Conservation (phyloP, 1,139 yeast genomes). For the Ogataea hybrid region DNA sequence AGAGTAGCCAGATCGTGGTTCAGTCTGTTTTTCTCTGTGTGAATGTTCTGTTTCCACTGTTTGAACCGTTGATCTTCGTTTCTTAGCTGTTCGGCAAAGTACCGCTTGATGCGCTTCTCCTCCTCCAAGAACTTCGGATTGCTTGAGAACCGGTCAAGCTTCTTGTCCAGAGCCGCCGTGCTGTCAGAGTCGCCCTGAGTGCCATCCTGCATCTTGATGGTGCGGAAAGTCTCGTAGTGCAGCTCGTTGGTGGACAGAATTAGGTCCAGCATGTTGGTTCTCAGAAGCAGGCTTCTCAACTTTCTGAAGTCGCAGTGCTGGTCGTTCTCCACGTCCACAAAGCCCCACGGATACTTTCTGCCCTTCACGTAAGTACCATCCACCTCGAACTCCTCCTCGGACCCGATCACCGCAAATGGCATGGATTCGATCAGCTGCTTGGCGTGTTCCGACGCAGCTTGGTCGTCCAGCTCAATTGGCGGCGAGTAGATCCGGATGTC, state of each 20-base stretch:
- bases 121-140: conserved; percentile 96
- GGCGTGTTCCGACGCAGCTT: conserved; percentile 76
- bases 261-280: conserved; percentile 93
- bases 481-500: conserved; percentile 90
- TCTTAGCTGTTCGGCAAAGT: conserved; percentile 97
- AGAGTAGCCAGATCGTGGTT: conserved; percentile 91
- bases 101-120: conserved; percentile 89
- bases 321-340: conserved; percentile 96
- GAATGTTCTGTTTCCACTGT: conserved; percentile 97
- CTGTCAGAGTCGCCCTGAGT: conserved; percentile 32
- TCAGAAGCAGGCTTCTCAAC: conserved; percentile 78
- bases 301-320: conserved; percentile 94
- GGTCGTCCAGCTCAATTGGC: conserved; percentile 71
- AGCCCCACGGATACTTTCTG: conserved; percentile 96
- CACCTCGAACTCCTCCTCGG: conserved; percentile 81
- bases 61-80: conserved; percentile 96
- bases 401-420: conserved; percentile 94
- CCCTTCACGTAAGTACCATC: conserved; percentile 82
- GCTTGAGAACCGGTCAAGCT: conserved; percentile 41
- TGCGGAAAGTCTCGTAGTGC: conserved; percentile 88
- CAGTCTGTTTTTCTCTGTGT: conserved; percentile 89
- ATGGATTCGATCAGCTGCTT: conserved; percentile 81
- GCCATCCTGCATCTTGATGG: conserved; percentile 63
- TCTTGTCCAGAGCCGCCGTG: conserved; percentile 31
- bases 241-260: conserved; percentile 85